Conservation (phyloP, 73 alveolate genomes). For the Vitrella brassicaformis region DNA sequence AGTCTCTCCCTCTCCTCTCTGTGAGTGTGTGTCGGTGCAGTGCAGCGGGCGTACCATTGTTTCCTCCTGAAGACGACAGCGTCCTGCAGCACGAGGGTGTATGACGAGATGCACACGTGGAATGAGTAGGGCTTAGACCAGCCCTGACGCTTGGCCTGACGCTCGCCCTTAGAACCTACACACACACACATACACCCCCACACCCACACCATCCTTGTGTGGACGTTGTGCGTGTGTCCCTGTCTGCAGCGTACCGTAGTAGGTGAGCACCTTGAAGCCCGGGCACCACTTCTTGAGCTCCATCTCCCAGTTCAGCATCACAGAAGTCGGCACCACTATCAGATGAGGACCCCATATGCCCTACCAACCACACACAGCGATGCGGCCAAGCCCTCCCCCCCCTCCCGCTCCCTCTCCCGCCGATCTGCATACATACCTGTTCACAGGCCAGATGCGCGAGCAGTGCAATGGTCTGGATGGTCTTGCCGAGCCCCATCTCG, state of each 20-base stretch:
- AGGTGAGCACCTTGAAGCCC: conserved; percentile 91
- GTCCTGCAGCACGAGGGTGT: neutral
- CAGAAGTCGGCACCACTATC: conserved; percentile 97
- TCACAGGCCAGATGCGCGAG: conserved; percentile 79
- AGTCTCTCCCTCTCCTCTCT: too few relatives aligned
- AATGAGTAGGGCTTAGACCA: conserved; percentile 90
- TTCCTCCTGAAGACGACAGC: neutral
- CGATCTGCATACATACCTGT: too few relatives aligned
- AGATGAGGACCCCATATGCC: conserved; percentile 99
- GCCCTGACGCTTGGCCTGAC: conserved; percentile 92
- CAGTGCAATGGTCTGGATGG: conserved; percentile 80
- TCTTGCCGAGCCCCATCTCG: conserved; percentile 93
- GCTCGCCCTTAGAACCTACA: conserved; percentile 59
- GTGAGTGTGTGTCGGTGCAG: too few relatives aligned
- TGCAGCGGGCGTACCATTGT: neutral
- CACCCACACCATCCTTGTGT: too few relatives aligned
- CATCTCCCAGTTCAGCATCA: conserved; percentile 96
- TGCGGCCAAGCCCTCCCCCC: too few relatives aligned
- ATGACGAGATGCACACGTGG: conserved; percentile 94
- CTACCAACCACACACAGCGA: conserved; percentile 27
- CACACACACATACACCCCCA: too few relatives aligned
- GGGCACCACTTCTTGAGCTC: conserved; percentile 99
- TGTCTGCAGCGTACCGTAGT: too few relatives aligned
- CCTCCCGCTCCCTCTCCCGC: too few relatives aligned
- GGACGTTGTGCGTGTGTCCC: too few relatives aligned